phyloP scores from a whole-genome alignment of 257 asterid genomes.

The Rhazya stricta region DNA sequence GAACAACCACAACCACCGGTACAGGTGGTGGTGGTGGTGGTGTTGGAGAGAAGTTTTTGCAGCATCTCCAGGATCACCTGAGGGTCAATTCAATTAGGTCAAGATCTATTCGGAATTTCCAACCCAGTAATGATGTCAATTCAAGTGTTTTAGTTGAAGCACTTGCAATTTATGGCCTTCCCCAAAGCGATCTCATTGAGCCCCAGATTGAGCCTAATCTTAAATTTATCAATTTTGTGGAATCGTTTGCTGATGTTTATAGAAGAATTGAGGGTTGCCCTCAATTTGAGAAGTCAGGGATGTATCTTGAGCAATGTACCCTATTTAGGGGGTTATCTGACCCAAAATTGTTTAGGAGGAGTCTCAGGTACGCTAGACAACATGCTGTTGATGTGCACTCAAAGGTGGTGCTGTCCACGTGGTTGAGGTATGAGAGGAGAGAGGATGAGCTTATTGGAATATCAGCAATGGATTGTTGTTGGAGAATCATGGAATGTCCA shows the following conservation, averaged over 20 bases:
- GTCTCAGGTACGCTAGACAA: constrained; percentile 73
- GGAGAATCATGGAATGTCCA: constrained; percentile 81
- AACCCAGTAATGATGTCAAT: constrained; percentile 36
- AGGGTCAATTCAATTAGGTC: constrained; percentile 62
- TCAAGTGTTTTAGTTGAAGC: constrained; percentile 44
- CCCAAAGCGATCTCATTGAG: constrained; percentile 65
- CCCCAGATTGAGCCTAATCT: constrained; percentile 74
- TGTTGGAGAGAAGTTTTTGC: constrained; percentile 63
- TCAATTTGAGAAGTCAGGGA: constrained; percentile 50
- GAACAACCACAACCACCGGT: constrained; percentile 21
- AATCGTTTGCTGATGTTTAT: constrained; percentile 53
- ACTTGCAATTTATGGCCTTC: constrained; percentile 68
- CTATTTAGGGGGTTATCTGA: constrained; percentile 65
- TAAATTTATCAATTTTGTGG: constrained; percentile 66
- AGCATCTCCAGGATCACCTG: constrained; percentile 68
- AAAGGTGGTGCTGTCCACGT: constrained; percentile 82
- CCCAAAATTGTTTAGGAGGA: constrained; percentile 78
- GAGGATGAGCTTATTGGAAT: constrained; percentile 85
- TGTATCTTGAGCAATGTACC: constrained; percentile 75
- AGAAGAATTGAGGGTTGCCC: constrained; percentile 49
- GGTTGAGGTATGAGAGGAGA: constrained; percentile 89
- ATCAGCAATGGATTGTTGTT: constrained; percentile 80
- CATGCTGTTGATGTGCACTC: constrained; percentile 87
- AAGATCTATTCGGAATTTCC: constrained; percentile 53
- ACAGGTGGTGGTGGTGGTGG: constrained; percentile 43